phyloP scores from a whole-genome alignment of 345 rosid genomes.

The Bruguiera gymnorhiza region DNA sequence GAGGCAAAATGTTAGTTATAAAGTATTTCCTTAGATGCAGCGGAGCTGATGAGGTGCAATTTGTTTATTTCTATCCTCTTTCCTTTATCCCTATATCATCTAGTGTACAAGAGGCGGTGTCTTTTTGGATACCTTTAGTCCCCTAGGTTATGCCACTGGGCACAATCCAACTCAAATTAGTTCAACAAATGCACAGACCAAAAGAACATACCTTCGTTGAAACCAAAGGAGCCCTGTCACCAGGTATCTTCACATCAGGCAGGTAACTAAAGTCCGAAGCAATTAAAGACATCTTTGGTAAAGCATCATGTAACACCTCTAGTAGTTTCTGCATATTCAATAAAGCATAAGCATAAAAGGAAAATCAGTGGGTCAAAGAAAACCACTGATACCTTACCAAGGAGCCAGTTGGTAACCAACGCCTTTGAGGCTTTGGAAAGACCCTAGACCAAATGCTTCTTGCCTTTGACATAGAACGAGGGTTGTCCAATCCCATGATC shows the following conservation, averaged over 20 bases:
- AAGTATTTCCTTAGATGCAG: no score
- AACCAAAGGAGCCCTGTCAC: slow-evolving; percentile 94
- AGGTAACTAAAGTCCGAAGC: slow-evolving; percentile 95
- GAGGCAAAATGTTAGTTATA: no score
- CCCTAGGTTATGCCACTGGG: no score
- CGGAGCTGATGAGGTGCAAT: no score
- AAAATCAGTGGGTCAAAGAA: neutral
- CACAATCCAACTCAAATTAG: neutral
- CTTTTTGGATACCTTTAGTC: no score
- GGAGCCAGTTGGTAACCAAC: slow-evolving; percentile 98
- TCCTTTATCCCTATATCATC: no score
- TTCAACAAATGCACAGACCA: neutral
- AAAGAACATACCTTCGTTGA: slow-evolving; percentile 69
- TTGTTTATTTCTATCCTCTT: no score
- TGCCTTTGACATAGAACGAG: slow-evolving; percentile 32
- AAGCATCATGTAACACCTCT: slow-evolving; percentile 70
- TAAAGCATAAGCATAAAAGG: slow-evolving; percentile 10
- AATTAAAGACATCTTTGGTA: slow-evolving; percentile 93
- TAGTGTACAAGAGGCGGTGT: no score
- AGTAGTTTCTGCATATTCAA: slow-evolving; percentile 63
- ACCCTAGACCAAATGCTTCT: slow-evolving; percentile 65
- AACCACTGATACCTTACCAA: slow-evolving; percentile 49
- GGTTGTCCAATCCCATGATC: slow-evolving; percentile 48
- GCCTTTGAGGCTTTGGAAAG: slow-evolving; percentile 80
- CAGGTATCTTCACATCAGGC: slow-evolving; percentile 87